phyloP scores from a whole-genome alignment of 306 rosid species.

The Malus sylvestris region DNA sequence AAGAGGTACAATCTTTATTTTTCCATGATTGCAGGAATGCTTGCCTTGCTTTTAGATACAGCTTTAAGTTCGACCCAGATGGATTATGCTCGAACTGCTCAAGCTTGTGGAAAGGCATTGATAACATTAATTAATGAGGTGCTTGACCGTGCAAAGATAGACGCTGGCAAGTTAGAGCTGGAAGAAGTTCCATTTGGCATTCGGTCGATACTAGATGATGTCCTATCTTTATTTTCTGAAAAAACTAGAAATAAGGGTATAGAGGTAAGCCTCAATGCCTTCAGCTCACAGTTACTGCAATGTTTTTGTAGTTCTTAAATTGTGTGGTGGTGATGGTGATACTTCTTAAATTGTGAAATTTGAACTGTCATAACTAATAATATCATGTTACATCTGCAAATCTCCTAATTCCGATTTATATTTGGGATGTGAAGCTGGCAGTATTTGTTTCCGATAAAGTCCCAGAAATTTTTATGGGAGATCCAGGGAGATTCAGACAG shows the following conservation, averaged over 20 bases:
- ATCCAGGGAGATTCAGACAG: slow-evolving; percentile 97
- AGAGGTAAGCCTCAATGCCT: slow-evolving; percentile 50
- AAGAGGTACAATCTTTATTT: background rate
- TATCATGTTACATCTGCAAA: slow-evolving; percentile 5
- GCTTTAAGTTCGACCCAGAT: slow-evolving; percentile 87
- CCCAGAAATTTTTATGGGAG: slow-evolving; percentile 81
- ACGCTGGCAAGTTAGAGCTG: slow-evolving; percentile 90
- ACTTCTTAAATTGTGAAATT: background rate
- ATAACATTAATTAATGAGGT: slow-evolving; percentile 90
- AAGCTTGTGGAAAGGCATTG: slow-evolving; percentile 90
- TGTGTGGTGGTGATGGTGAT: background rate
- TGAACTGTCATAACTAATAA: background rate
- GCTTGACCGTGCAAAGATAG: slow-evolving; percentile 96
- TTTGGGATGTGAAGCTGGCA: slow-evolving; percentile 65
- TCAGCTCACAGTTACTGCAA: background rate
- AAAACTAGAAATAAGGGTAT: slow-evolving; percentile 85
- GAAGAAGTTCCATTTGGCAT: slow-evolving; percentile 93
- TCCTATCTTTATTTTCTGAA: slow-evolving; percentile 91
- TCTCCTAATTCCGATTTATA: slow-evolving; percentile 12
- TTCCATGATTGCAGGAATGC: slow-evolving; percentile 69
- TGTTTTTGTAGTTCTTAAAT: background rate
- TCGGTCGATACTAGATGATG: slow-evolving; percentile 89
- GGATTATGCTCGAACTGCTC: slow-evolving; percentile 96
- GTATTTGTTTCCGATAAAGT: slow-evolving; percentile 95
- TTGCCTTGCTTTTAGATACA: slow-evolving; percentile 83